phyloP scores from a whole-genome alignment of 768 basidiomycete species.

The Leccinum uliginosum region DNA sequence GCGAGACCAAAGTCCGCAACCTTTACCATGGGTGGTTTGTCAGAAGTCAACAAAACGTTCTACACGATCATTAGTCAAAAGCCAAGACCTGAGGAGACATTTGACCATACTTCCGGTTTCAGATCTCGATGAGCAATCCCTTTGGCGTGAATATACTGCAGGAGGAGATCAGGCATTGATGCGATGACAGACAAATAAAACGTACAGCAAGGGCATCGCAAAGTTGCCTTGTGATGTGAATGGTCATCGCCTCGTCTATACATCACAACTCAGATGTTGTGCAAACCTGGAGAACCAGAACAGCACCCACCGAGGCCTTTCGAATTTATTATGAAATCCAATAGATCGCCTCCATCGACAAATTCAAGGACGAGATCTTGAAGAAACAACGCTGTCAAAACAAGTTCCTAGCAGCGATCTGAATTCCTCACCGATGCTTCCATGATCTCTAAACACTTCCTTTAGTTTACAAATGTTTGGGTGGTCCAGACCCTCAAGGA shows the following conservation, averaged over 20 bases:
- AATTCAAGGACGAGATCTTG: conserved; percentile 80
- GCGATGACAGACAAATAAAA: neutral
- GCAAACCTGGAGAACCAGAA: neutral
- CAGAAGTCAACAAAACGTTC: conserved; percentile 81
- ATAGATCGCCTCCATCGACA: conserved; percentile 83
- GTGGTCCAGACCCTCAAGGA: conserved; percentile 73
- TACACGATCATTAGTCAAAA: conserved; percentile 24
- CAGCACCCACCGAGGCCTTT: conserved; percentile 55
- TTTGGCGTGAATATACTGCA: conserved; percentile 61
- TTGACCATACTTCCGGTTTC: conserved; percentile 68
- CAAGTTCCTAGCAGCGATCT: neutral
- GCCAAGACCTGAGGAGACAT: neutral
- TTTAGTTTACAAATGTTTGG: conserved; percentile 78
- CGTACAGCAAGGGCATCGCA: conserved; percentile 74
- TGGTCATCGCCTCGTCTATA: conserved; percentile 50
- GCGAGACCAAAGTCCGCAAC: conserved; percentile 97
- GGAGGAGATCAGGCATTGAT: conserved; percentile 1
- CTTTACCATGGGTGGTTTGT: conserved; percentile 69
- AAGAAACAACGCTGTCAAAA: conserved; percentile 28
- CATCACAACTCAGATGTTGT: neutral
- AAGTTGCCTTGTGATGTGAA: conserved; percentile 76
- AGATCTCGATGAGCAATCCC: conserved; percentile 91
- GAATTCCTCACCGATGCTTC: conserved; percentile 49
- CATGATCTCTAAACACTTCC: conserved; percentile 69
- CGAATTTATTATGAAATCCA: conserved; percentile 67